Percentiles rank a stretch among this genome's conserved stretches.
Conservation (phyloP, 2,329 filamentous ascomycete genomes). For the Xylaria sp. region DNA sequence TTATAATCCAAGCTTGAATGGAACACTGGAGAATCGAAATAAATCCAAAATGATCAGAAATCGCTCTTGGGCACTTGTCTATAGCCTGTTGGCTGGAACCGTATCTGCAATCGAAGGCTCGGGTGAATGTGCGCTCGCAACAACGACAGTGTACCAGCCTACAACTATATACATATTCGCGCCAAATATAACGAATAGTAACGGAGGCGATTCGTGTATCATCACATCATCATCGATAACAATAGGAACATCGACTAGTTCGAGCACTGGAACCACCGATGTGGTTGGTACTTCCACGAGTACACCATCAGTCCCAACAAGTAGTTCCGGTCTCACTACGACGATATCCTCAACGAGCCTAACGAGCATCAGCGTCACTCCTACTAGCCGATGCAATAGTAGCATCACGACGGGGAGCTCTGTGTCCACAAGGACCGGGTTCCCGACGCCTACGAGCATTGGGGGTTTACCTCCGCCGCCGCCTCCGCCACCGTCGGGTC, state of each 20-base stretch:
- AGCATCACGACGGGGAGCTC: slow-evolving; percentile 30
- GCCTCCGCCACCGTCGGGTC: slow-evolving; percentile 36
- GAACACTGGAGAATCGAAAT: background rate
- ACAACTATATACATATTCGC: slow-evolving; percentile 43
- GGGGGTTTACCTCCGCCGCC: slow-evolving; percentile 32
- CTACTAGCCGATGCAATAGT: slow-evolving; percentile 17
- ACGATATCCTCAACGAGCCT: slow-evolving; percentile 24
- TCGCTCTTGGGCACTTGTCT: slow-evolving; percentile 38
- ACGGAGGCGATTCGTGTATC: slow-evolving; percentile 18
- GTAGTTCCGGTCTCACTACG: slow-evolving; percentile 12
- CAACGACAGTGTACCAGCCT: slow-evolving; percentile 44
- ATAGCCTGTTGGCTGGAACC: slow-evolving; percentile 35
- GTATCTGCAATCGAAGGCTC: slow-evolving; percentile 37
- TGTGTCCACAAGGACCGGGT: slow-evolving; percentile 27
- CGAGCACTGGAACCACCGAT: slow-evolving; percentile 22
- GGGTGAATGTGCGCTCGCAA: slow-evolving; percentile 38
- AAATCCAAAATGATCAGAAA: slow-evolving; percentile 38
- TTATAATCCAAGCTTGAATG: background rate
- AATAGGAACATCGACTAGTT: slow-evolving; percentile 27
- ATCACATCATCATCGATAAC: slow-evolving; percentile 21
- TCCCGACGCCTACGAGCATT: slow-evolving; percentile 37
- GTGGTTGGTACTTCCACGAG: slow-evolving; percentile 13
- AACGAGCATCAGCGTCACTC: slow-evolving; percentile 26
- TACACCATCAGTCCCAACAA: slow-evolving; percentile 21
- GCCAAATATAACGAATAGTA: slow-evolving; percentile 34